phyloP scores from a whole-genome alignment of 192 early-diverging fungal genomes.

The Irineochytrium annulatum region DNA sequence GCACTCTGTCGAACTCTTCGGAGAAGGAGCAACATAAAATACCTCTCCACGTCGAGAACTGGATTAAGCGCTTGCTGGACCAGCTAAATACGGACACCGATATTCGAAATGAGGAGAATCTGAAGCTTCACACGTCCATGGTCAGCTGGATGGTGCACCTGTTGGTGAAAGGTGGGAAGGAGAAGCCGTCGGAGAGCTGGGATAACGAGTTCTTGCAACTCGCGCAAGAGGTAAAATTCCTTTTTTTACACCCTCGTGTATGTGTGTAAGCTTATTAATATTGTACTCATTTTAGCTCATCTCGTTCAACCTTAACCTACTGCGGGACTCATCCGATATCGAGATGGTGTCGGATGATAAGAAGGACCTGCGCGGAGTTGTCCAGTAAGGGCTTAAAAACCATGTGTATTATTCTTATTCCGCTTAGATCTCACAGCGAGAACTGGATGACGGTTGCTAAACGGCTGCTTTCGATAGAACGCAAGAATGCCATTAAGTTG shows the following conservation, averaged over 20 bases:
- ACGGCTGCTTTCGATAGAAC: conserved; percentile 32
- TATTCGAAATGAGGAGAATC: conserved; percentile 51
- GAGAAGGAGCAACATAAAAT: conserved; percentile 57
- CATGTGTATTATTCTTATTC: neutral
- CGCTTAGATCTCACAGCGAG: conserved; percentile 25
- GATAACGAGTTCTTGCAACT: conserved; percentile 46
- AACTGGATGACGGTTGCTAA: conserved; percentile 43
- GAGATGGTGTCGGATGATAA: conserved; percentile 50
- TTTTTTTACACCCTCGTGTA: neutral
- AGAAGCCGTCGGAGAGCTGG: conserved; percentile 39
- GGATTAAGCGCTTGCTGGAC: conserved; percentile 44
- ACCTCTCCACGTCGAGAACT: conserved; percentile 49
- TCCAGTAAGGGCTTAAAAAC: conserved; percentile 26
- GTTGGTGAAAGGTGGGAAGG: conserved; percentile 38
- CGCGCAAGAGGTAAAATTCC: conserved; percentile 24
- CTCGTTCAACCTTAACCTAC: conserved; percentile 43
- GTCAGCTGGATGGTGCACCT: conserved; percentile 54
- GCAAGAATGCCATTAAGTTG: conserved; percentile 21
- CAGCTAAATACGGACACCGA: conserved; percentile 58
- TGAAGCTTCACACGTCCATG: conserved; percentile 50
- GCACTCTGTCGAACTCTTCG: conserved; percentile 46
- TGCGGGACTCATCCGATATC: conserved; percentile 41
- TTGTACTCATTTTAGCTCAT: conserved; percentile 29
- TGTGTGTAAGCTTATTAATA: neutral
- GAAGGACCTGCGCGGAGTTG: conserved; percentile 35